These are phyloP conservation scores for Aspergillus ochraceus DNA, from an alignment of 2,329 filamentous ascomycete species.

Conservation along the genomic window DNA sequence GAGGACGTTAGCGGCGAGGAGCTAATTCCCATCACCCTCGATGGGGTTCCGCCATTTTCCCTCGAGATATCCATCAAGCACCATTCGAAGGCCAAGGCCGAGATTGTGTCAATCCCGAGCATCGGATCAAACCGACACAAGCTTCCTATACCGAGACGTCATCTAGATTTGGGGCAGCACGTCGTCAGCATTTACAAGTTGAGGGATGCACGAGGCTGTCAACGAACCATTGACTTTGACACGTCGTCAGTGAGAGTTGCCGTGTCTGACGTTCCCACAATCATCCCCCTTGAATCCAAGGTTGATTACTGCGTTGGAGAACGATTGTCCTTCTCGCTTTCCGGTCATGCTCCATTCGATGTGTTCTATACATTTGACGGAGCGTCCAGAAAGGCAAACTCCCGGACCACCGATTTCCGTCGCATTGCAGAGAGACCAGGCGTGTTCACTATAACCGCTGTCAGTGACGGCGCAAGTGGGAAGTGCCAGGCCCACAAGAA, in stretches of 20 bases:
- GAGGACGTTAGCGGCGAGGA: constrained; percentile 80
- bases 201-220: constrained; percentile 82
- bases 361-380: constrained; percentile 89
- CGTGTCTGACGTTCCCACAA: constrained; percentile 88
- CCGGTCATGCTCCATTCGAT: constrained; percentile 87
- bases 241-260: constrained; percentile 82
- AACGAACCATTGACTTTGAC: constrained; percentile 70
- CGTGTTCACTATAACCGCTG: constrained; percentile 79
- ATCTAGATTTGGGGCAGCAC: constrained; percentile 85
- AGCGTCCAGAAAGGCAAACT: constrained; percentile 72
- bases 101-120: constrained; percentile 77
- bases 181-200: constrained; percentile 87
- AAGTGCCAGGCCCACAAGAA: constrained; percentile 80
- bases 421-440: constrained; percentile 91
- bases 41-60: constrained; percentile 82
- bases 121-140: constrained; percentile 74
- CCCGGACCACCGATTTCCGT: constrained; percentile 74
- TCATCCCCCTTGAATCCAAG: constrained; percentile 81
- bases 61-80: constrained; percentile 94
- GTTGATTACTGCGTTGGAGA: constrained; percentile 94
- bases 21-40: constrained; percentile 80
- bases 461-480: constrained; percentile 79
- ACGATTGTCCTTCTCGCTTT: constrained; percentile 86
- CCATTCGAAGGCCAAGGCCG: constrained; percentile 74
- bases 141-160: constrained; percentile 79